Conservation (phyloP, 345 rosid genomes). For the Theobroma cacao region DNA sequence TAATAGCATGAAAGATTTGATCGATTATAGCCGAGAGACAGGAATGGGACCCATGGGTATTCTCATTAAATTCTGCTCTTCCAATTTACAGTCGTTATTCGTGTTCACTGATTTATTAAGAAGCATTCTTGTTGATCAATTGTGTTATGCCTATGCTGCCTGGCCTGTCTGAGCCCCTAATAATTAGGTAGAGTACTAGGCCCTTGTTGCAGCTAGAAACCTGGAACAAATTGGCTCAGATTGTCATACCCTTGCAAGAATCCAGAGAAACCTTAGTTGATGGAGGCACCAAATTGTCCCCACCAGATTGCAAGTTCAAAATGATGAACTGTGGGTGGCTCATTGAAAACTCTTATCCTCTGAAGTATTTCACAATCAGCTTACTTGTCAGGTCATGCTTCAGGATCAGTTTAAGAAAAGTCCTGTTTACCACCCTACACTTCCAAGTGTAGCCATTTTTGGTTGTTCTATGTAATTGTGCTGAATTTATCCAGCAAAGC, state of each 20-base stretch:
- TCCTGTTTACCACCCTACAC: no score
- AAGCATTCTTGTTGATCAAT: not conserved
- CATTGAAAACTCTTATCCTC: not conserved
- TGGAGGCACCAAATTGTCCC: not conserved
- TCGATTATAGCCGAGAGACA: constrained; percentile 69
- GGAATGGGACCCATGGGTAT: constrained; percentile 77
- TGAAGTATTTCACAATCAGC: no score
- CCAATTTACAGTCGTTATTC: not conserved
- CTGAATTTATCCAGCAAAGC: no score
- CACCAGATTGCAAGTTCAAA: not conserved
- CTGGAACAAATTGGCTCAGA: not conserved
- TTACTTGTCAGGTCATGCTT: no score
- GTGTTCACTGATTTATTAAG: not conserved
- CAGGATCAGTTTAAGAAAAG: no score
- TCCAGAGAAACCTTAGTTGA: not conserved
- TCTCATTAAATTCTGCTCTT: constrained; percentile 5
- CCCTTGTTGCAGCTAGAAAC: not conserved
- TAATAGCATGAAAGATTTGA: constrained; percentile 76
- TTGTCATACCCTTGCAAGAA: not conserved
- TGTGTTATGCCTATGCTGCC: not conserved
- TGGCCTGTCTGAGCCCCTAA: not conserved
- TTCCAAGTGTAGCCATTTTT: no score
- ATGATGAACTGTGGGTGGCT: not conserved
- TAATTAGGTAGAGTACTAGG: not conserved
- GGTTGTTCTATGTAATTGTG: no score